Base-by-base conservation (phyloP, 257 asterid species). In the Gentiana macrophylla region DNA sequence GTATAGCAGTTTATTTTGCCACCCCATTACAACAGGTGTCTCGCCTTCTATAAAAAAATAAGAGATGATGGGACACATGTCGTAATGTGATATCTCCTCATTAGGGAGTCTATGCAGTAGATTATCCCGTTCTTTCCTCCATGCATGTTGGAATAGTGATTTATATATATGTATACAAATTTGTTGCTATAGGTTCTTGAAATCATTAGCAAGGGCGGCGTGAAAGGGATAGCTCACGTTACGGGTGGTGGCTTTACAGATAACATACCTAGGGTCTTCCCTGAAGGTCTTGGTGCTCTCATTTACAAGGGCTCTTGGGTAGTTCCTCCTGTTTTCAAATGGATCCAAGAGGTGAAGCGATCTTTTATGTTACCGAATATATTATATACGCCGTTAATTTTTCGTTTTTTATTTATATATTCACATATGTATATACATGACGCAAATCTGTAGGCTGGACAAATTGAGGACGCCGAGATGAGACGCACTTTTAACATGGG, bases 201-300 rank as follows among this genome's bases (percentile, higher is more conserved):
- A 53, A 77, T 91, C 60, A 72, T 91, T 34, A 70, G 73, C 79
- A 78, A 72, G 70, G 98, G 98, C 52, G 95, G 96, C 7, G 88
- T 91, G 51, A 91, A 91, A 77, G 98, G 96, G 69, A 87, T 91
- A 9, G 96, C 98, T 38, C 98, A 87, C 75, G 84, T 91, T 70
- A 87, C 96, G 0, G 98, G 98, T 4, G 98, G 98, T 46, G 95
- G 98, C 52, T 87, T 87, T 63, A 91, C 95, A 0, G 98, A 91
- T 52, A 91, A 91, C 57, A 91, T 91, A 64, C 98, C 98, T n/a
- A 74, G 95, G 49, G 84, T 91, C 43, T 81, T 91, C 59, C 96
- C 96, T 37, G 65, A 79, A 66, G 95, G 95, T 67, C 86, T 87
- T 13, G 98, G 96, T 55, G 96, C 96, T 38, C 58, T 68, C 63